Percentiles rank a stretch among this genome's conserved stretches.
phyloP scores from a whole-genome alignment of 139 green algal species.

The Haematococcus lacustris region DNA sequence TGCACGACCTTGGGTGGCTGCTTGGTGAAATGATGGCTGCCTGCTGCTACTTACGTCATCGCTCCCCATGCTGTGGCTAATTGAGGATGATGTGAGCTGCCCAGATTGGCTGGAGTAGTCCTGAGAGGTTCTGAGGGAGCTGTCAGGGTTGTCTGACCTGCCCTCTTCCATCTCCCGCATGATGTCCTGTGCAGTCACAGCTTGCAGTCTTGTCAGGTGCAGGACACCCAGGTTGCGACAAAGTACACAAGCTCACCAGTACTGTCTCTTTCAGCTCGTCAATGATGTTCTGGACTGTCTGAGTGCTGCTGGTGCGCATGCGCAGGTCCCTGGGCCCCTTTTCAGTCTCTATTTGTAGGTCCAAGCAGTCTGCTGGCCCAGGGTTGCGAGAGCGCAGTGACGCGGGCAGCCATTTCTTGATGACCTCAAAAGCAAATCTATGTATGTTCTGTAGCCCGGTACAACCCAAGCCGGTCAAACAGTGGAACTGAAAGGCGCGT shows the following conservation, averaged over 20 bases:
- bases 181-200: background rate
- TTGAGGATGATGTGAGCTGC: too few relatives aligned
- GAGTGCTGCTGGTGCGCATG: slow-evolving; percentile 21
- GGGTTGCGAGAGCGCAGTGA: slow-evolving; percentile 43
- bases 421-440: slow-evolving; percentile 43
- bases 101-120: too few relatives aligned
- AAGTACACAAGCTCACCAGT: slow-evolving; percentile 31
- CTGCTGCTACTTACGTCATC: too few relatives aligned
- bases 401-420: slow-evolving; percentile 59
- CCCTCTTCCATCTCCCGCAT: slow-evolving; percentile 10
- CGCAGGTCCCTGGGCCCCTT: slow-evolving; percentile 49
- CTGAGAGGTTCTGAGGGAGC: too few relatives aligned
- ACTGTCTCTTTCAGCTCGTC: slow-evolving; percentile 35
- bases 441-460: slow-evolving; percentile 36
- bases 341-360: slow-evolving; percentile 48
- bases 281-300: slow-evolving; percentile 35
- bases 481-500: background rate
- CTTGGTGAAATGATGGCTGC: too few relatives aligned
- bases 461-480: background rate
- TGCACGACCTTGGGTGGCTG: too few relatives aligned
- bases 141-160: too few relatives aligned
- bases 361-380: slow-evolving; percentile 43
- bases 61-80: too few relatives aligned
- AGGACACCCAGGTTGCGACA: too few relatives aligned
- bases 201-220: background rate